Conservation (phyloP, 2,329 filamentous ascomycete species). For the Botrytis fragariae region DNA sequence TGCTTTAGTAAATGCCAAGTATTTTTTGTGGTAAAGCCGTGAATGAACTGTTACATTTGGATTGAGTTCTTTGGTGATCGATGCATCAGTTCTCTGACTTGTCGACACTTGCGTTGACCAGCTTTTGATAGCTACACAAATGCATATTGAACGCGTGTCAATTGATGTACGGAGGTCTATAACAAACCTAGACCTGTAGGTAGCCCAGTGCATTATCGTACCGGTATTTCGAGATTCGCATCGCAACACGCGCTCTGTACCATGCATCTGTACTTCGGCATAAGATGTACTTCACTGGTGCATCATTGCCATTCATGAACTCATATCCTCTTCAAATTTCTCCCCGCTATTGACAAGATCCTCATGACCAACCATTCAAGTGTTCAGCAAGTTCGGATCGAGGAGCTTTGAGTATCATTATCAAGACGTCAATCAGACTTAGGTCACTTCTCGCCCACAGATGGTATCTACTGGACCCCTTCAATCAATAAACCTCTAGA, state of each 20-base stretch:
- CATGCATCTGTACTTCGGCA: constrained; percentile 8
- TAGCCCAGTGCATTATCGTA: constrained; percentile 17
- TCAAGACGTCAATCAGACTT: not conserved
- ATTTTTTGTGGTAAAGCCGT: not conserved
- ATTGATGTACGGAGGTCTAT: constrained; percentile 2
- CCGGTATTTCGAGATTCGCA: constrained; percentile 10
- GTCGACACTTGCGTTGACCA: not conserved
- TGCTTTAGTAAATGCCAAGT: not conserved
- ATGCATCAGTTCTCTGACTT: constrained; percentile 9
- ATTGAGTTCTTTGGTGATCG: not conserved
- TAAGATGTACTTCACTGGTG: not conserved
- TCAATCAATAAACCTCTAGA: not conserved
- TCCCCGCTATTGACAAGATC: not conserved
- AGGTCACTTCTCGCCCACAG: not conserved
- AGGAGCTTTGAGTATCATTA: not conserved
- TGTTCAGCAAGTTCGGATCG: not conserved
- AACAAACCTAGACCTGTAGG: not conserved
- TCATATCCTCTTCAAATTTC: not conserved
- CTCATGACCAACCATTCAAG: too few relatives aligned
- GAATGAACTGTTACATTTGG: not conserved
- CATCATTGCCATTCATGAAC: not conserved
- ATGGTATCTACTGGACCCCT: not conserved
- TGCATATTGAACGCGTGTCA: constrained; percentile 14
- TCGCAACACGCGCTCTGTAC: not conserved
- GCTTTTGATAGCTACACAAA: constrained; percentile 8